Conservation (phyloP, 805 yeast species). For the Kurtzmaniella cleridarum region DNA sequence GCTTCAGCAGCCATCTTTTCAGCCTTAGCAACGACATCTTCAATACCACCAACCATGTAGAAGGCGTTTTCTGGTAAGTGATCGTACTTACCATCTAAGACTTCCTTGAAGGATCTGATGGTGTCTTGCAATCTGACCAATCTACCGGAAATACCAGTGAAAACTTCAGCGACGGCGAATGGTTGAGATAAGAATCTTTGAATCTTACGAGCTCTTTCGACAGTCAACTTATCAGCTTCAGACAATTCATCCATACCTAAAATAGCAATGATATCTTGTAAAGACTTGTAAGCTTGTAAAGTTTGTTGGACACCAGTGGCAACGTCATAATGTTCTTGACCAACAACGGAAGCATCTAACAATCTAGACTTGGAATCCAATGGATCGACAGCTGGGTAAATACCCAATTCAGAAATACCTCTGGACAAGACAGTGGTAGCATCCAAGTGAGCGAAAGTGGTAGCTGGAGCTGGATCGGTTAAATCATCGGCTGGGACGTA, state of each 20-base stretch:
- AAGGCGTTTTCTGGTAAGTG: constrained; percentile 98
- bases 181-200: constrained; percentile 99
- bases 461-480: constrained; percentile 99
- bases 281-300: constrained; percentile 98
- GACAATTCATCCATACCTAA: constrained; percentile 99
- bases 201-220: constrained; percentile 99
- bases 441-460: constrained; percentile 99
- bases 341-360: constrained; percentile 94
- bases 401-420: constrained; percentile 99
- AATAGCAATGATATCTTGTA: constrained; percentile 99
- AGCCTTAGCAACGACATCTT: constrained; percentile 97
- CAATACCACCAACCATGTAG: constrained; percentile 99
- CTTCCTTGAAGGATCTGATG: constrained; percentile 90
- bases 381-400: constrained; percentile 99
- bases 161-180: constrained; percentile 98
- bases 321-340: constrained; percentile 96
- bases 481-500: constrained; percentile 99
- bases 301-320: constrained; percentile 97
- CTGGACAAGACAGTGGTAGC: constrained; percentile 99
- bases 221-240: constrained; percentile 96
- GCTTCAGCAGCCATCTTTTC: constrained; percentile 97
- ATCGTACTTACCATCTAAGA: constrained; percentile 97
- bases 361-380: constrained; percentile 98
- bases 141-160: constrained; percentile 99
- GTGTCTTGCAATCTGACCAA: constrained; percentile 97